Conservation (phyloP, 805 yeast species). For the Priceomyces fermenticarens region DNA sequence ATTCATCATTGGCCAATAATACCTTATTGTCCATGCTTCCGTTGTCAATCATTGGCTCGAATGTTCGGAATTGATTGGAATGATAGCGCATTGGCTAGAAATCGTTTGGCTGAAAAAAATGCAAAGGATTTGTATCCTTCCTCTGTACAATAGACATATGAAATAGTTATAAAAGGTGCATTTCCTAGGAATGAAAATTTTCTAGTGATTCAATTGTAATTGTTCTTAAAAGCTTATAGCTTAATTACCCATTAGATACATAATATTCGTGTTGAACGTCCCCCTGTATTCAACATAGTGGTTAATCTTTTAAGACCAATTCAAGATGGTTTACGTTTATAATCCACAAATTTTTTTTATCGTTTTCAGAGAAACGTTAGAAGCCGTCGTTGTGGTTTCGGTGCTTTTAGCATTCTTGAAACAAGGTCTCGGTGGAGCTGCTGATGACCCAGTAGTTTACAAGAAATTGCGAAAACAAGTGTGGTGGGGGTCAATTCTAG, state of each 20-base stretch:
- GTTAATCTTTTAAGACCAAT: not conserved
- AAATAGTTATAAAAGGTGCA: no score
- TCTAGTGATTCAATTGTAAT: no score
- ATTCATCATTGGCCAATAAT: no score
- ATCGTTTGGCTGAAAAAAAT: no score
- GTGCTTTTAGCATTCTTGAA: constrained; percentile 88
- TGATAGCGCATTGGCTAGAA: no score
- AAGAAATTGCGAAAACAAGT: constrained; percentile 71
- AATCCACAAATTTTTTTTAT: constrained; percentile 79
- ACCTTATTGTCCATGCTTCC: no score
- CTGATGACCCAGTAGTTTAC: constrained; percentile 51
- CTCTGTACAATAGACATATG: no score
- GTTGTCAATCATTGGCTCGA: no score
- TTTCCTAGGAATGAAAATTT: no score
- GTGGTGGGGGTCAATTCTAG: constrained; percentile 77
- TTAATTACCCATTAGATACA: constrained; percentile 1
- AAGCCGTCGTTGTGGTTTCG: constrained; percentile 88
- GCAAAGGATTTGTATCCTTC: no score
- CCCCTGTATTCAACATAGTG: not conserved
- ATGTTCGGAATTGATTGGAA: no score
- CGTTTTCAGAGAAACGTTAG: constrained; percentile 90
- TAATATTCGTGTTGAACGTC: constrained; percentile 1
- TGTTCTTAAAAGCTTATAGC: no score
- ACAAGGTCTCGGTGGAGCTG: constrained; percentile 69
- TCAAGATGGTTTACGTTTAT: constrained; percentile 44